These are phyloP conservation scores for Chlamydomonas incerta DNA, from an alignment of 139 green algal genomes.

Conservation along the genomic window DNA sequence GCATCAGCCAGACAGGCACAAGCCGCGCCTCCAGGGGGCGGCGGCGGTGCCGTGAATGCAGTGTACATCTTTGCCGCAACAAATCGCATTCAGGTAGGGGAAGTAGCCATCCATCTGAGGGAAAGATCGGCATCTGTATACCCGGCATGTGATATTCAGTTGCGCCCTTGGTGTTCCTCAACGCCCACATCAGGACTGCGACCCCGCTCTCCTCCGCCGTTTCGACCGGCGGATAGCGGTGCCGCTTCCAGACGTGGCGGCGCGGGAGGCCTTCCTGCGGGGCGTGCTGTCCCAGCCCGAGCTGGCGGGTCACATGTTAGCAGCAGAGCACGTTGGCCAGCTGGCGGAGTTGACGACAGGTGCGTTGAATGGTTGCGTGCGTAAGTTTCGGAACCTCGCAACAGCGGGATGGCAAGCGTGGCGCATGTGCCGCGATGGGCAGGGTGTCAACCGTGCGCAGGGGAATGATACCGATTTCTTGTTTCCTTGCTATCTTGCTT, in stretches of 20 bases:
- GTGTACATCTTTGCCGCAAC: conserved; percentile 71
- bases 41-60: too few relatives aligned
- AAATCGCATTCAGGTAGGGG: conserved; percentile 68
- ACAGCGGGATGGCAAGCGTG: too few relatives aligned
- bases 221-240: conserved; percentile 70
- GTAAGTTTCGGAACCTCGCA: too few relatives aligned
- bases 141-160: not conserved
- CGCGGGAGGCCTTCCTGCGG: conserved; percentile 56
- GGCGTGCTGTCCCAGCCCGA: conserved; percentile 28
- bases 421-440: too few relatives aligned
- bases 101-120: not conserved
- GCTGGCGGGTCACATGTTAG: conserved; percentile 1
- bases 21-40: not conserved
- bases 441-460: too few relatives aligned
- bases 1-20: too few relatives aligned
- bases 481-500: not conserved
- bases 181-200: conserved; percentile 57
- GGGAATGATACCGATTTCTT: not conserved
- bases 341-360: conserved; percentile 7
- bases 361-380: not conserved
- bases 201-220: conserved; percentile 68
- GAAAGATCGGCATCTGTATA: not conserved
- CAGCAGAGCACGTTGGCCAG: not conserved
- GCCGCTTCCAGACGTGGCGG: conserved; percentile 56
- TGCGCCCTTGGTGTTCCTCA: not conserved